These are phyloP conservation scores for Candida montana DNA, from an alignment of 805 yeast genomes.

Conservation along the genomic window DNA sequence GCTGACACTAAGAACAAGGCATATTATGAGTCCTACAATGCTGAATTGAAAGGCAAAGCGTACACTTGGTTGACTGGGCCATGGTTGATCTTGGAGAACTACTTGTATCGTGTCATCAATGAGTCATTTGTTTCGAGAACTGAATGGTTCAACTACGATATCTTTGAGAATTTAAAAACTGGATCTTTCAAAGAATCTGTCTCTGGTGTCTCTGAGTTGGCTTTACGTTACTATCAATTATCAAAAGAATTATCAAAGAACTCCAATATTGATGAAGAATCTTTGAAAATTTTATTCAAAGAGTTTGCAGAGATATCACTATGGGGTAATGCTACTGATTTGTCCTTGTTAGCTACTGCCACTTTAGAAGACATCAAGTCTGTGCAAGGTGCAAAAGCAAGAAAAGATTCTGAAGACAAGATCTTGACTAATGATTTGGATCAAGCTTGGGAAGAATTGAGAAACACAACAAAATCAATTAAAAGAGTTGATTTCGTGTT, in stretches of 20 bases:
- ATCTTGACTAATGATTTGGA: constrained; percentile 73
- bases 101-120: constrained; percentile 66
- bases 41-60: constrained; percentile 31
- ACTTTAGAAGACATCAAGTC: constrained; percentile 84
- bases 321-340: constrained; percentile 98
- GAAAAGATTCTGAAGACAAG: constrained; percentile 75
- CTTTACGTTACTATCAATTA: constrained; percentile 52
- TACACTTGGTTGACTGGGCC: constrained; percentile 80
- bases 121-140: constrained; percentile 33
- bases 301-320: constrained; percentile 85
- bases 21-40: constrained; percentile 57
- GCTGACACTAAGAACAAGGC: constrained; percentile 32
- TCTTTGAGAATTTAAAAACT: constrained; percentile 66
- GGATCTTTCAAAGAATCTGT: constrained; percentile 70
- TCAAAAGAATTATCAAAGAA: constrained; percentile 23
- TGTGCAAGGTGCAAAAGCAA: constrained; percentile 83
- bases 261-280: constrained; percentile 25
- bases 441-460: constrained; percentile 54
- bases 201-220: constrained; percentile 76
- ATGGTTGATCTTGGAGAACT: constrained; percentile 87
- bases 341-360: constrained; percentile 85
- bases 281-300: constrained; percentile 54
- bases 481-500: constrained; percentile 72
- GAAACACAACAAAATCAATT: constrained; percentile 13
- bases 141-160: constrained; percentile 53